phyloP scores from a whole-genome alignment of 768 basidiomycete genomes.

The Agrocybe chaxingu region DNA sequence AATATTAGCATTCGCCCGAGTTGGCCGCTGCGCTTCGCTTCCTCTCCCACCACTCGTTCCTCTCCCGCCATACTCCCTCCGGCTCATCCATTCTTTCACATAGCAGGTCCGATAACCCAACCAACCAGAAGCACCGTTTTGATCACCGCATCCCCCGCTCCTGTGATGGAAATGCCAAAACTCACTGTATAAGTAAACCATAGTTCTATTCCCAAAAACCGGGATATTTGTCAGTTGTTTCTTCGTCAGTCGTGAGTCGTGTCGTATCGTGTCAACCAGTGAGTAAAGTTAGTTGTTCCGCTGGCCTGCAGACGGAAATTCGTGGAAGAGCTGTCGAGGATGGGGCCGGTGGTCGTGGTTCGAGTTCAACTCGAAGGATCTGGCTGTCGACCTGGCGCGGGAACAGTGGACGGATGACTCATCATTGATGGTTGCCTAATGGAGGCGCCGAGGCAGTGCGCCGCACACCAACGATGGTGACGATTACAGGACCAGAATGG shows the following conservation, averaged over 20 bases:
- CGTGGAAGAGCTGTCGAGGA: background rate
- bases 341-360: slow-evolving; percentile 15
- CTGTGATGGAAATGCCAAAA: too few species aligned
- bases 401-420: background rate
- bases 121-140: too few species aligned
- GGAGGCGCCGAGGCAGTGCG: background rate
- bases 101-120: too few species aligned
- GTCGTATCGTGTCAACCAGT: background rate
- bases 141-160: too few species aligned
- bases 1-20: background rate
- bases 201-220: too few species aligned
- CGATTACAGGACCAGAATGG: too few species aligned
- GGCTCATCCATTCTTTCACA: too few species aligned
- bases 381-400: background rate
- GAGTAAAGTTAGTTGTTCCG: slow-evolving; percentile 14
- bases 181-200: too few species aligned
- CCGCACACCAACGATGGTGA: too few species aligned
- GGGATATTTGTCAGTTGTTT: too few species aligned
- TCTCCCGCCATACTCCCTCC: slow-evolving; percentile 11
- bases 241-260: too few species aligned
- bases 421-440: too few species aligned
- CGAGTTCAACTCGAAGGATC: slow-evolving; percentile 21
- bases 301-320: slow-evolving; percentile 28
- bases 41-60: background rate
- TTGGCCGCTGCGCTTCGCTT: background rate